A percentile compares a stretch with the other conserved stretches of the same genome.
Conservation (phyloP, 768 basidiomycete genomes). For the Rhizopogon vinicolor region DNA sequence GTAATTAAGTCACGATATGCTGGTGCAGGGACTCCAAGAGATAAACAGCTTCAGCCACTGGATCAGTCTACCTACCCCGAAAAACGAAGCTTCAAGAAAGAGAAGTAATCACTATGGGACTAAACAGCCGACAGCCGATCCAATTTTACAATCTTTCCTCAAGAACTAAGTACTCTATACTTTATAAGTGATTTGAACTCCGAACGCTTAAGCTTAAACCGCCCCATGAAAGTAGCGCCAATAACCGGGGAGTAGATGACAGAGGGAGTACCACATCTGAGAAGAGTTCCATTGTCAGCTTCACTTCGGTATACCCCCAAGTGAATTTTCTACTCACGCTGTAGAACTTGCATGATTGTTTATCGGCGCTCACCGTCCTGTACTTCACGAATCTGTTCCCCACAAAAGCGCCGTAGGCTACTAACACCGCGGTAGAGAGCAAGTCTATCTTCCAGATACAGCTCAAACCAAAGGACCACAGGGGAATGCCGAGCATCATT, state of each 20-base stretch:
- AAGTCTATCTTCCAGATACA: slow-evolving; percentile 31
- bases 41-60: too few relatives aligned
- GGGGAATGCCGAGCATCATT: slow-evolving; percentile 27
- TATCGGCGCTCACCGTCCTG: slow-evolving; percentile 25
- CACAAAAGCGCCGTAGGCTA: slow-evolving; percentile 27
- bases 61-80: too few relatives aligned
- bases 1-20: too few relatives aligned
- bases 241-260: slow-evolving; percentile 30
- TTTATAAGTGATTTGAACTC: neutral
- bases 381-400: slow-evolving; percentile 29
- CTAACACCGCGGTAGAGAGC: slow-evolving; percentile 20
- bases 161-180: neutral
- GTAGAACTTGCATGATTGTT: slow-evolving; percentile 32
- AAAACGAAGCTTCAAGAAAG: too few relatives aligned
- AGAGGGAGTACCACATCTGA: slow-evolving; percentile 31
- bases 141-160: too few relatives aligned
- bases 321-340: slow-evolving; percentile 23
- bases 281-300: neutral
- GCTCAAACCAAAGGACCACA: slow-evolving; percentile 34
- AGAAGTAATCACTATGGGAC: too few relatives aligned
- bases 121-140: too few relatives aligned
- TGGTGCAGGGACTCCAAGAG: too few relatives aligned
- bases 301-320: neutral
- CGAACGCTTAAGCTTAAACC: neutral
- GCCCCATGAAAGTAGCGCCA: slow-evolving; percentile 28